Base-by-base conservation (phyloP, 768 basidiomycete genomes). In the Ramaria sp. region DNA sequence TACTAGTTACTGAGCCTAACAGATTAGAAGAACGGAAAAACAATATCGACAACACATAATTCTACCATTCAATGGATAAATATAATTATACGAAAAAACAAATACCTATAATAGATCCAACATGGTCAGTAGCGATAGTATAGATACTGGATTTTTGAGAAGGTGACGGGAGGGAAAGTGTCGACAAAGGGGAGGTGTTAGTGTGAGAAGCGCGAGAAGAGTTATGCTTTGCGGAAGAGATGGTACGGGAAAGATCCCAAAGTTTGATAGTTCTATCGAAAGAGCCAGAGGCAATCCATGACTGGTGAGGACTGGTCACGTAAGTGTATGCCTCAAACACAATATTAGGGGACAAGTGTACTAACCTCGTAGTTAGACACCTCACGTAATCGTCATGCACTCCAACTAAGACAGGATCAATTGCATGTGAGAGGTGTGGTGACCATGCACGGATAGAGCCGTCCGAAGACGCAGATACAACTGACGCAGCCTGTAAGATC, bases 391-490 rank as follows among this genome's bases (percentile, higher is more conserved):
- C 91, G n/a, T 68, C 68, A 62, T 94, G 91, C 2, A 75, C 73
- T 10, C 91, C 91, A 41, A 93, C 70, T 12, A 77, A 71, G 1
- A 74, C 70, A 1, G 92, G 88, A 48, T 85, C 81, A 5, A 77
- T 68, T 7, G 77, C 70, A 16, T 73, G 63, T 12, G 71, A 59
- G 0, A 79, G 72, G 64, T 97, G 92, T 0, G 95, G 95, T 51
- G 76, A 83, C 95, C 96, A 98, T 0, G 91, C 82, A 63, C 93
- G 88, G 61, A 99, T 74, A 12, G 92, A 91, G 16, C 94, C 93
- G 64, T 98, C 95, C 2, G 94, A 95, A 0, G 96, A 98, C 0
- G 89, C 93, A 54, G 94, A 91, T 38, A 97, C 77, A 43, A 97
- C 88, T 83, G 59, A 38, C n/a, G 28, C 59, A 58, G 47, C 44